A percentile compares a stretch with the other conserved stretches of the same genome.
These are phyloP conservation scores for Pogostemon cablin DNA, from an alignment of 257 asterid species.

Conservation along the genomic window DNA sequence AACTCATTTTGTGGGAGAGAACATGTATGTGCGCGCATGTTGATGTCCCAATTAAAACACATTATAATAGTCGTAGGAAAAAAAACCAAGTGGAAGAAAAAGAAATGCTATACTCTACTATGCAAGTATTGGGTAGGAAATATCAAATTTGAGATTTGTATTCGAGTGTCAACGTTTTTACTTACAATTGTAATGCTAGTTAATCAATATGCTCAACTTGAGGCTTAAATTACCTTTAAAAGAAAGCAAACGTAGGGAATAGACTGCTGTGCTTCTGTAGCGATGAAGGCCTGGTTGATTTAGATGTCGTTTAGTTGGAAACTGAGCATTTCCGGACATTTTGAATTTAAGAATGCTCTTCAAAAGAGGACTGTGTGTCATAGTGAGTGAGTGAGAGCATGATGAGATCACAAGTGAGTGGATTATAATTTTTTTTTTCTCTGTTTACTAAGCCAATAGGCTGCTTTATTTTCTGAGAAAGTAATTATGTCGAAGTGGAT, in stretches of 20 bases:
- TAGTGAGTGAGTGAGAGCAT: neutral
- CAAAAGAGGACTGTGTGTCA: neutral
- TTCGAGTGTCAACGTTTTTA: neutral
- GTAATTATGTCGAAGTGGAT: neutral
- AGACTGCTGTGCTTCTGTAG: neutral
- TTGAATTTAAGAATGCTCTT: conserved; percentile 5
- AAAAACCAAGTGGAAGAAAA: neutral
- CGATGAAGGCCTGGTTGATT: neutral
- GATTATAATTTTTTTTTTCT: neutral
- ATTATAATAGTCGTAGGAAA: neutral
- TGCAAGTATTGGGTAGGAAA: neutral
- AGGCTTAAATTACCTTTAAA: neutral
- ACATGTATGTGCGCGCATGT: neutral
- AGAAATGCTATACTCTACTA: neutral
- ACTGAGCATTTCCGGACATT: neutral
- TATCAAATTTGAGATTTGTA: neutral
- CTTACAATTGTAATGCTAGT: neutral
- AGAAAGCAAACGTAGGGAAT: neutral
- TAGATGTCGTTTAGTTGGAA: neutral
- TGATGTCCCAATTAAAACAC: neutral
- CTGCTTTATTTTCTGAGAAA: neutral
- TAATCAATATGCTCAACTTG: neutral
- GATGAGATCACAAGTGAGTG: neutral
- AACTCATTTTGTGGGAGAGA: neutral
- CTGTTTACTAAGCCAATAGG: neutral